phyloP scores from a whole-genome alignment of 1,284 basidiomycete genomes.

The Fistulinella cinereoalba region DNA sequence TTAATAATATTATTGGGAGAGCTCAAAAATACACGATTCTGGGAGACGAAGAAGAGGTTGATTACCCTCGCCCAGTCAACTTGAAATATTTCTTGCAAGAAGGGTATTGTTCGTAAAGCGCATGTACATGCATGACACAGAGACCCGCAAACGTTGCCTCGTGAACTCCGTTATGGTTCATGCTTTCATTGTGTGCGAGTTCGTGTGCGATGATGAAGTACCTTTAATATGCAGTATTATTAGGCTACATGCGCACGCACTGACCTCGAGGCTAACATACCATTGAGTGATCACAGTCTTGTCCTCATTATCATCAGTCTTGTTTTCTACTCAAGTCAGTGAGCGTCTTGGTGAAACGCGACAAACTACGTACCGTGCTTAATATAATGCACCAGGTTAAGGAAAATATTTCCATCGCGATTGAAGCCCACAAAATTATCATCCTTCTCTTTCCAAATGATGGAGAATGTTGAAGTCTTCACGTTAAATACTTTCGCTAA shows the following conservation, averaged over 20 bases:
- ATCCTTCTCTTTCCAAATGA: conserved; percentile 25
- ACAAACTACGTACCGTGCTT: conserved; percentile 6
- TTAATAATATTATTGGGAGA: no score
- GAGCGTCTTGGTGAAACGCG: neutral
- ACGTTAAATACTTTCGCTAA: conserved; percentile 11
- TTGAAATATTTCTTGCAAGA: neutral
- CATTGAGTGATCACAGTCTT: conserved; percentile 1
- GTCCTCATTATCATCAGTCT: neutral
- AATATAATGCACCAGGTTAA: conserved; percentile 24
- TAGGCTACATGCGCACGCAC: neutral
- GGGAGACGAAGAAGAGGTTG: no score
- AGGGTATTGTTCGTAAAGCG: neutral
- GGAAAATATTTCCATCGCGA: conserved; percentile 19
- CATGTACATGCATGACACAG: neutral
- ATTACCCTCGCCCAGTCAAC: neutral
- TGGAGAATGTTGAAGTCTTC: conserved; percentile 8
- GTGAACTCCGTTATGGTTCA: conserved; percentile 22
- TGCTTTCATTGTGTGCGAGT: conserved; percentile 18
- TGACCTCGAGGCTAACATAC: neutral
- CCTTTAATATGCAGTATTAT: conserved; percentile 4
- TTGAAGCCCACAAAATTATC: conserved; percentile 24
- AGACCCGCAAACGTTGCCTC: neutral
- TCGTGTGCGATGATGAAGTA: conserved; percentile 28
- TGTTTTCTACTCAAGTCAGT: neutral
- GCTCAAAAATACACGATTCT: no score